These are phyloP conservation scores for Oenanthe javanica DNA, from an alignment of 140 eudicot species.

Conservation along the genomic window DNA sequence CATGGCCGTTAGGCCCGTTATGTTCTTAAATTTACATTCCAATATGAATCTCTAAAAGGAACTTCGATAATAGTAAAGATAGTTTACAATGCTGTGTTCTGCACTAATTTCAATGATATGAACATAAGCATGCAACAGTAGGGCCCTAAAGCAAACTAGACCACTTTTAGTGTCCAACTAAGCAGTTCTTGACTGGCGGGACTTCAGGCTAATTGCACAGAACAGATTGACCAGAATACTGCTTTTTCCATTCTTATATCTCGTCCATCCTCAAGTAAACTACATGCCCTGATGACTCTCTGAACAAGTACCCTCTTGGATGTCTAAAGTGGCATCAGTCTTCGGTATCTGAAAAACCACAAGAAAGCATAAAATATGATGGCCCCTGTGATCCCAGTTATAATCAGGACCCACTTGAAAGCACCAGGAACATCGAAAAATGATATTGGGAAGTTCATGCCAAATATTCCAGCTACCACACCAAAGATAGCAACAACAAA, in stretches of 20 bases:
- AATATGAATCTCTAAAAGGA: too few relatives aligned
- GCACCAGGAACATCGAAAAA: conserved; percentile 49
- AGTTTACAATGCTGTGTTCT: too few relatives aligned
- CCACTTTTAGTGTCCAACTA: background rate
- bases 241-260: background rate
- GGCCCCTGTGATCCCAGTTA: conserved; percentile 58
- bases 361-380: conserved; percentile 53
- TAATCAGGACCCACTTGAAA: conserved; percentile 74
- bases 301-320: background rate
- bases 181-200: background rate
- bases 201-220: background rate
- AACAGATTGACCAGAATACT: background rate
- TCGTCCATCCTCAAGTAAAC: background rate
- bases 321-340: conserved; percentile 79
- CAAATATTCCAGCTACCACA: conserved; percentile 90
- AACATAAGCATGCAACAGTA: background rate
- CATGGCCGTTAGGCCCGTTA: background rate
- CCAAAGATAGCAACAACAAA: conserved; percentile 90
- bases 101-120: too few relatives aligned
- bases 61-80: too few relatives aligned
- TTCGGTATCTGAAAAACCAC: conserved; percentile 70
- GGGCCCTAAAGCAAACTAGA: background rate
- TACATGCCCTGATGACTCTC: background rate
- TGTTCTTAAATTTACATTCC: too few relatives aligned
- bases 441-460: conserved; percentile 73